Conservation (phyloP, 371 early-diverging fungal genomes). For the Amoeboaphelidium protococcarum region DNA sequence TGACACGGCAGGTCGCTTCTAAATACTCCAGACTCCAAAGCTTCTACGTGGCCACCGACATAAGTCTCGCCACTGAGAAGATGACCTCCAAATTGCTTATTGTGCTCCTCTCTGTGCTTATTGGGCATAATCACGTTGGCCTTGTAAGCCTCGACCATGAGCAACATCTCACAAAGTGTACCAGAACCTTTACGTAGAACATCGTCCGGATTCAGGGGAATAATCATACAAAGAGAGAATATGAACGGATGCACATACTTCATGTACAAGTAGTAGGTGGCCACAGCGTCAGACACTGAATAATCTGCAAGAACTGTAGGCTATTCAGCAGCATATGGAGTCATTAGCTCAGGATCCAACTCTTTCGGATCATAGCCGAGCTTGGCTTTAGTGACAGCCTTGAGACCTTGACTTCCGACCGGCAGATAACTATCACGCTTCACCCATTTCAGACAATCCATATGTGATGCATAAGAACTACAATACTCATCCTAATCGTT, state of each 20-base stretch:
- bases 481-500: constrained; percentile 69
- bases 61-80: constrained; percentile 87
- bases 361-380: constrained; percentile 97
- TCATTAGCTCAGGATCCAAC: constrained; percentile 98
- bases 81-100: constrained; percentile 67
- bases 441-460: constrained; percentile 98
- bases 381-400: constrained; percentile 86
- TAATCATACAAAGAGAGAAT: constrained; percentile 96
- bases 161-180: constrained; percentile 88
- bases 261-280: constrained; percentile 97
- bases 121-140: constrained; percentile 89
- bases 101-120: constrained; percentile 50
- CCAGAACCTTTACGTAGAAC: constrained; percentile 93
- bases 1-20: constrained; percentile 80
- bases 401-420: constrained; percentile 88
- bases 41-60: constrained; percentile 98
- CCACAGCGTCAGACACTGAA: constrained; percentile 99
- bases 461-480: constrained; percentile 70
- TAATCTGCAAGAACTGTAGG: constrained; percentile 95
- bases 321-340: constrained; percentile 55
- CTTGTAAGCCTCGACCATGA: constrained; percentile 89
- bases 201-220: constrained; percentile 90
- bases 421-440: constrained; percentile 97
- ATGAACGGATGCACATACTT: constrained; percentile 99
- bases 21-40: constrained; percentile 93